Percentiles rank a stretch among this genome's conserved stretches.
phyloP scores from a whole-genome alignment of 176 grass and related monocot species.

The Musa acuminata region DNA sequence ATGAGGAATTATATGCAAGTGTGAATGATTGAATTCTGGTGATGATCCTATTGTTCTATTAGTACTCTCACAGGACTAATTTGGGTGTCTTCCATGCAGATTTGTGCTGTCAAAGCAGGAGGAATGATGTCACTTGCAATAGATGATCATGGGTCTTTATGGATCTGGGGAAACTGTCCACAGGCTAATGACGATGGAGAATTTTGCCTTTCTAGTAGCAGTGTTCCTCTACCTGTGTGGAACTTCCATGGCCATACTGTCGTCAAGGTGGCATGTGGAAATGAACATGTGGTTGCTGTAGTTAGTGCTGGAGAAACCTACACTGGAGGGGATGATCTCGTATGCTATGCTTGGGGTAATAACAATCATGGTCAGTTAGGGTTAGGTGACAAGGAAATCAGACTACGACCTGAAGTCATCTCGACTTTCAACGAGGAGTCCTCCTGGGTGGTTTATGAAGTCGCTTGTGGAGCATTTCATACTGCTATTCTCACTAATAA shows the following conservation, averaged over 20 bases:
- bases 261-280: conserved; percentile 91
- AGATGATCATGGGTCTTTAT: conserved; percentile 76
- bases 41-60: not conserved
- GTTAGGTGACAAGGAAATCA: conserved; percentile 69
- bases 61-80: not conserved
- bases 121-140: conserved; percentile 99
- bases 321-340: conserved; percentile 45
- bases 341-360: conserved; percentile 82
- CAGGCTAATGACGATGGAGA: conserved; percentile 52
- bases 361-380: conserved; percentile 90
- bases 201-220: conserved; percentile 41
- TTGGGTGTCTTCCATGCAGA: conserved; percentile 28
- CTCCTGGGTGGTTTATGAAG: conserved; percentile 88
- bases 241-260: conserved; percentile 80
- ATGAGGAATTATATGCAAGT: not conserved
- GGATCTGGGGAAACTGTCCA: conserved; percentile 91
- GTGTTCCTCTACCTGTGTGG: conserved; percentile 71
- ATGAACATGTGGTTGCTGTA: conserved; percentile 85
- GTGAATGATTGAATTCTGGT: not conserved
- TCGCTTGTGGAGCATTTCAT: conserved; percentile 84
- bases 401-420: conserved; percentile 50
- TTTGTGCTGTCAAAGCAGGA: conserved; percentile 76
- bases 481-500: conserved; percentile 74
- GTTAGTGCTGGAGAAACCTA: conserved; percentile 69
- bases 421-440: conserved; percentile 52